Base-by-base conservation (phyloP, 2,329 filamentous ascomycete species). In the Fusarium albidum region DNA sequence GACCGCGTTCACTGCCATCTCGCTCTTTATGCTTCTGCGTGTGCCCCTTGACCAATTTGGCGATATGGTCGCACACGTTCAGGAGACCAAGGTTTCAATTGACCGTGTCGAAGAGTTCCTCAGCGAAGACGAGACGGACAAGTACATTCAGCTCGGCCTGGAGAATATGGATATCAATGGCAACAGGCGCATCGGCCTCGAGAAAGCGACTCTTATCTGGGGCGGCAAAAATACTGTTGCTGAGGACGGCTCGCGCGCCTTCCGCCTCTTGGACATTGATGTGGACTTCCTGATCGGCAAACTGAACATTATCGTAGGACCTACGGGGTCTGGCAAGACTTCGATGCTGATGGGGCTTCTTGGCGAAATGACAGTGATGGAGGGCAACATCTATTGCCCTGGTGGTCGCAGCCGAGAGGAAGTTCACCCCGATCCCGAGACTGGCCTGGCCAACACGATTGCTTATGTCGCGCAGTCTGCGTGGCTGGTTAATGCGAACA, bases 31-130 rank as follows among this genome's bases (percentile, higher is more conserved):
- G 71, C 86, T 99, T 33, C 86, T 99, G 12, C 88, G 95, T 40
- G 91, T 97, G 46, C 95, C 95, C 5, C 79, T 99, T 38, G 95
- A 99, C 72, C 94, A 98, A 75, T 82, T 99, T 47, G 95, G 95
- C 43, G 95, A 99, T 73, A 99, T 99, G 95, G 89, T 98, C 69
- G 95, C 95, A 10, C 95, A 98, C 75, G 93, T 99, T 5, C 92
- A 97, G 76, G 95, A 99, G 75, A 91, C 93, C 18, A 96, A 96
- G 76, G 94, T 99, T 15, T 99, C 95, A 0, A 87, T 99, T 44
- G 93, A 97, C 68, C 93, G 95, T 79, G 91, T 99, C 8, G 94
- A 99, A 69, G 90, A 96, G 65, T 99, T 97, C 67, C 75, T 99
- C 34, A 87, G 83, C 51, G 95, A 99, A 71, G 92, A 95, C 8